Base-by-base conservation (phyloP, 352 stramenopile species). In the Plasmopara muralis region DNA sequence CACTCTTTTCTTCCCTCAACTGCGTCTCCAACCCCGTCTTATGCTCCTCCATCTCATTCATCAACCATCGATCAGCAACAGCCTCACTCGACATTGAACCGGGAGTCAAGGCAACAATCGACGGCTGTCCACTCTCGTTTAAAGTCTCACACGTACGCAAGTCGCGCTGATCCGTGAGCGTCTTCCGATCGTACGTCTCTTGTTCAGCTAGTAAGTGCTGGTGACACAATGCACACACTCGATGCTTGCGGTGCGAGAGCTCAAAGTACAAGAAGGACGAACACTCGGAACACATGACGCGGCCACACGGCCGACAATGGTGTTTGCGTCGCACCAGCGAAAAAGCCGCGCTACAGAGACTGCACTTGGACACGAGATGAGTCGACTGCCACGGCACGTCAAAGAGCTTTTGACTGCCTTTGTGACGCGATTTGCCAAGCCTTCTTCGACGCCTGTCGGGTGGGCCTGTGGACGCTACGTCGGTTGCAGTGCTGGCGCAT, bases 231-330 rank as follows among this genome's bases (percentile, higher is more conserved):
- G 52, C 52, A 47, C 80, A 90, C 39, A 90, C 77, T 35, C 80
- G 70, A 51, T 88, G 80, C 43, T 87, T 88, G 16, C 64, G 70
- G 28, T 70, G 64, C 6, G 71, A 75, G n/a, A 72, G 57, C 52
- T 77, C 55, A 38, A 90, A 82, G 53, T 70, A 76, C 43, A 81
- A 54, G 41, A 85, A 90, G 7, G 58, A 68, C 5, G 80, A 90
- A 53, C 80, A 90, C 30, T 88, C 80, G 1, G 75, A 77, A 56
- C 80, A 90, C 58, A 90, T 86, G 46, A 90, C 74, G 15, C 74
- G 74, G 6, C 80, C 80, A 18, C 80, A 90, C 48, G 68, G 80
- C 53, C 80, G 74, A 43, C 80, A 91, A 51, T 91, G 80, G 37
- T 91, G 80, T 55, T 87, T 89, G 46, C 80, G 74, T 50, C 68